These are phyloP conservation scores for Apiotrichum veenhuisii DNA, from an alignment of 1,284 basidiomycete species.

Conservation along the genomic window DNA sequence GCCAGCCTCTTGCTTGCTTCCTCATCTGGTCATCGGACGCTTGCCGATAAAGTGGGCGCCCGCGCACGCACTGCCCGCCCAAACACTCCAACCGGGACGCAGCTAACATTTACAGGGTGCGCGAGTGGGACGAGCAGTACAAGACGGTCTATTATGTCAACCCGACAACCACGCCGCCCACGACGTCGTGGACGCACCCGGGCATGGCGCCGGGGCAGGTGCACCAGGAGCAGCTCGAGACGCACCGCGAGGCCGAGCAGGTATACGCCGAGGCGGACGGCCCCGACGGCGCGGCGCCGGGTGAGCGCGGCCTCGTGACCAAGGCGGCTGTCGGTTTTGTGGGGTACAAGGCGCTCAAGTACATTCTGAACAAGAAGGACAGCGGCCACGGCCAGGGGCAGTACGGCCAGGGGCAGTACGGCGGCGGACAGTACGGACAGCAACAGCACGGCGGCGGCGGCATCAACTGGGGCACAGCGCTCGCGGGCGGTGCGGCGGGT, in stretches of 20 bases:
- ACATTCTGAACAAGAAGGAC: constrained; percentile 1
- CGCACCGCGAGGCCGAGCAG: constrained; percentile 10
- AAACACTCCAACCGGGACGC: not conserved
- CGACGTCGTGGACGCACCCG: constrained; percentile 36
- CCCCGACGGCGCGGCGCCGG: constrained; percentile 13
- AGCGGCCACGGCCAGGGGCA: constrained; percentile 1
- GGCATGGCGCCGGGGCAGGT: constrained; percentile 20
- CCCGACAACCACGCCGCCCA: constrained; percentile 29
- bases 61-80: too few relatives aligned
- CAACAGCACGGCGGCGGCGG: not conserved
- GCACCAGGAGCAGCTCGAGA: constrained; percentile 28
- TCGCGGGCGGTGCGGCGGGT: constrained; percentile 2
- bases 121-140: constrained; percentile 33
- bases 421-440: not conserved
- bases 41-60: too few relatives aligned
- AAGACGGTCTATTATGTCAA: constrained; percentile 39
- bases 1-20: not conserved
- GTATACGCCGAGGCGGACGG: constrained; percentile 11
- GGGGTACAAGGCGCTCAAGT: constrained; percentile 9
- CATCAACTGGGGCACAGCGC: not conserved
- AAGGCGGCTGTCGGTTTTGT: constrained; percentile 14
- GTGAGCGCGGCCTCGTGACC: constrained; percentile 17
- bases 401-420: not conserved
- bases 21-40: too few relatives aligned
- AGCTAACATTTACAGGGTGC: constrained; percentile 24